Conservation (phyloP, 352 stramenopile genomes). For the Phytophthora podocarpi region DNA sequence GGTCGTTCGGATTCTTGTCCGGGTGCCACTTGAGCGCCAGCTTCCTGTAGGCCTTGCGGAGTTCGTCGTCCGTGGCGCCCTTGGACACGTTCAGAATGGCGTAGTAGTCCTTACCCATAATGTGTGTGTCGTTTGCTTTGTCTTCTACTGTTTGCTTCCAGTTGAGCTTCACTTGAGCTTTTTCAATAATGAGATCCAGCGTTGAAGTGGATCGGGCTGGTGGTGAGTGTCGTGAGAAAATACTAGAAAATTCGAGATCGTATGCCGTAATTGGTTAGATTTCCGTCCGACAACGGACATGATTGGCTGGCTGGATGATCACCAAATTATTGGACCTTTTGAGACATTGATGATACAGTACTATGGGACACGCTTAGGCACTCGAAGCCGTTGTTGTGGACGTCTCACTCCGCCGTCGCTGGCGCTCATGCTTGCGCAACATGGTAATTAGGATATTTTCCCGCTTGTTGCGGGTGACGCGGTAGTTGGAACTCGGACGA, state of each 20-base stretch:
- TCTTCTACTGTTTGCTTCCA: conserved; percentile 8
- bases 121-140: conserved; percentile 12
- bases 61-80: conserved; percentile 73
- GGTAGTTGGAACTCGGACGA: conserved; percentile 46
- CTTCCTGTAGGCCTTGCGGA: conserved; percentile 90
- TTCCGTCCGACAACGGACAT: not conserved
- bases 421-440: conserved; percentile 47
- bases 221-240: conserved; percentile 41
- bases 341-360: too few relatives aligned
- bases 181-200: conserved; percentile 26
- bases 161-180: conserved; percentile 7
- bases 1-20: conserved; percentile 92
- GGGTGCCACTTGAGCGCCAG: conserved; percentile 93
- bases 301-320: conserved; percentile 15
- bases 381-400: not conserved
- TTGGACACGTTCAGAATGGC: conserved; percentile 70
- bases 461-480: conserved; percentile 34
- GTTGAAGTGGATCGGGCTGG: conserved; percentile 20
- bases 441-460: conserved; percentile 68
- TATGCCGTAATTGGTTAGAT: conserved; percentile 8
- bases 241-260: conserved; percentile 39
- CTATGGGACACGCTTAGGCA: too few relatives aligned
- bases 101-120: conserved; percentile 90
- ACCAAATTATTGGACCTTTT: too few relatives aligned
- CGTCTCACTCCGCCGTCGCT: conserved; percentile 9